phyloP scores from a whole-genome alignment of 257 asterid species.

The Apocynum venetum region DNA sequence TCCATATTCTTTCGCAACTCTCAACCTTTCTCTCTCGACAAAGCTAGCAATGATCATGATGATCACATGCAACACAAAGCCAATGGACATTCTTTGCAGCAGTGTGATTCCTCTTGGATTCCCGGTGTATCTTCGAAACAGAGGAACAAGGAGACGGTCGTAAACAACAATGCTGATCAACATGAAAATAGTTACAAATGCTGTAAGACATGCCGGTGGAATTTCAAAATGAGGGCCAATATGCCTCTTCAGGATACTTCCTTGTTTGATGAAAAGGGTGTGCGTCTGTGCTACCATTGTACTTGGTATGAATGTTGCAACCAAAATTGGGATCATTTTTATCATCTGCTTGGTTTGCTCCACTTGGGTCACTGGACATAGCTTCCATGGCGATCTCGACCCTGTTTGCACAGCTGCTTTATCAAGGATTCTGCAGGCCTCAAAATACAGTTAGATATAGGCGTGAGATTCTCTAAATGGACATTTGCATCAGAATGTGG shows the following conservation, averaged over 20 bases:
- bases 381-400: conserved; percentile 49
- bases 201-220: conserved; percentile 43
- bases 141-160: conserved; percentile 35
- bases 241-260: neutral
- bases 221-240: conserved; percentile 20
- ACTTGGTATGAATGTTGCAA: conserved; percentile 61
- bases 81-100: conserved; percentile 41
- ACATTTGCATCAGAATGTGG: neutral
- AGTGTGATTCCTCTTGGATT: conserved; percentile 49
- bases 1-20: conserved; percentile 25
- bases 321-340: conserved; percentile 57
- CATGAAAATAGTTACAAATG: conserved; percentile 38
- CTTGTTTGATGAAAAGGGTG: conserved; percentile 14
- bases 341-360: conserved; percentile 83
- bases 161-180: conserved; percentile 27
- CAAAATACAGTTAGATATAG: conserved; percentile 1
- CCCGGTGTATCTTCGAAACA: conserved; percentile 29
- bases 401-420: conserved; percentile 59
- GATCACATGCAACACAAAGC: conserved; percentile 30
- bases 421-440: conserved; percentile 47
- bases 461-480: neutral
- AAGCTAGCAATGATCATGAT: conserved; percentile 36
- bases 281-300: conserved; percentile 56
- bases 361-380: conserved; percentile 67
- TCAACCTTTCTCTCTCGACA: conserved; percentile 29